Percentiles rank a stretch among this genome's conserved stretches.
Conservation (phyloP, 179 eudicot species). For the Amaranthus tricolor region DNA sequence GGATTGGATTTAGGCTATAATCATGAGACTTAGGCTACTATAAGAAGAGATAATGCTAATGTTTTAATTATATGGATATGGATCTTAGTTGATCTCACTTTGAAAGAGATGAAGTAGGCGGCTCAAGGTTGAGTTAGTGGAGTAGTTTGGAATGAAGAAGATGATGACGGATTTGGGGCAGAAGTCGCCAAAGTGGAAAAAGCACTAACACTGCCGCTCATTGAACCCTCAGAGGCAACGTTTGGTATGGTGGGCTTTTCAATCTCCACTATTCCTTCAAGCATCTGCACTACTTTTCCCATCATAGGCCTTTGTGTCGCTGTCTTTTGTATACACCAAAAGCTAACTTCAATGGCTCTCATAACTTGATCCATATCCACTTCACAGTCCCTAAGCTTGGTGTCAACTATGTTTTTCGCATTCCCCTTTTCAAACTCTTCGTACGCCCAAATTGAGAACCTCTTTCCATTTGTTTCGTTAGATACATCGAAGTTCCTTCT, state of each 20-base stretch:
- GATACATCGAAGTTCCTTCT: conserved; percentile 71
- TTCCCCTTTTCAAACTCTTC: conserved; percentile 69
- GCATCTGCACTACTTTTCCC: conserved; percentile 93
- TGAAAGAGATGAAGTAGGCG: too few species aligned
- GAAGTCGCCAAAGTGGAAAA: conserved; percentile 39
- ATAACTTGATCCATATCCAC: conserved; percentile 50
- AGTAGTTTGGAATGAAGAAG: background rate
- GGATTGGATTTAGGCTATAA: too few species aligned
- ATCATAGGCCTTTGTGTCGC: conserved; percentile 84
- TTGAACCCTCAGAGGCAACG: conserved; percentile 38
- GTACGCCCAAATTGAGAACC: conserved; percentile 65
- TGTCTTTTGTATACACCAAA: conserved; percentile 96
- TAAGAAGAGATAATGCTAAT: too few species aligned
- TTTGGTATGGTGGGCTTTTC: conserved; percentile 66
- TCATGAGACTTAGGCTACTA: too few species aligned
- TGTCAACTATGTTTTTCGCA: conserved; percentile 42
- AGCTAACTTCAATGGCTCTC: conserved; percentile 55
- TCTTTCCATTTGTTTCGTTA: conserved; percentile 43
- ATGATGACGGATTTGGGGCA: conserved; percentile 28
- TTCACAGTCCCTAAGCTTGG: conserved; percentile 35
- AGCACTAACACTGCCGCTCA: conserved; percentile 68
- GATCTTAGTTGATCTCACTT: too few species aligned
- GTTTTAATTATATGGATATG: too few species aligned
- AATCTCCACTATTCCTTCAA: conserved; percentile 74
- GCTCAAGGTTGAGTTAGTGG: too few species aligned